Base-by-base conservation (phyloP, 2,329 filamentous ascomycete genomes). In the Ophiosphaerella herpotricha region DNA sequence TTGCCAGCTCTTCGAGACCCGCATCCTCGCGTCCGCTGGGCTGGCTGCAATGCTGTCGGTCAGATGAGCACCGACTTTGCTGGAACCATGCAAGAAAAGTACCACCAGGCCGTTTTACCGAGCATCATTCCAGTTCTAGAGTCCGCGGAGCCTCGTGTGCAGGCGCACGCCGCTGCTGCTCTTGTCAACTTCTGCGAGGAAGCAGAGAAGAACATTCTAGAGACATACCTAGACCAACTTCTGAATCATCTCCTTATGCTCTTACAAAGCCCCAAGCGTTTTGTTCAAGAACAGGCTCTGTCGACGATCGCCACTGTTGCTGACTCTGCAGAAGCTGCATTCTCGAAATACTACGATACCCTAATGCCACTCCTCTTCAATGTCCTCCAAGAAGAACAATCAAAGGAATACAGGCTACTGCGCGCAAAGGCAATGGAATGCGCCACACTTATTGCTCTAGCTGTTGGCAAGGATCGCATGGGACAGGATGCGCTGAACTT, bases 21-120 rank as follows among this genome's bases (percentile, higher is more conserved):
- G 34, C 94, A 99, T 70, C 90, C 94, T 35, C 90, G 94, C 69
- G 94, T 99, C 47, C 88, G 93, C 65, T 99, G 95, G 87, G 94
- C 94, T 44, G 94, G 92, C 31, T 99, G 94, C 79, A 97, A 99
- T 70, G 94, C 94, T 36, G 83, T 99, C n/a, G 94, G 94, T 24
- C 94, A 99, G 75, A 99, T 99, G 94, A 97, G 93, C 78, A 99
- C 94, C 29, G 94, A 99, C 70, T 99, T 99, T 73, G 93, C 95
- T 11, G 92, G 92, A 11, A 95, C 89, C 9, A 97, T 99, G 93
- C 94, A 99, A 75, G 89, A 90, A 61, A 94, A 96, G 65, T 96
- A 96, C 74, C 94, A 96, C 73, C 85, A 90, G 57, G 82, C 87
- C 38, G 90, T 99, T 13, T 82, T 99, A 43, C 90, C 87, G 61